These are phyloP conservation scores for Penicillium egyptiacum DNA, from an alignment of 495 filamentous ascomycete genomes.

Conservation along the genomic window DNA sequence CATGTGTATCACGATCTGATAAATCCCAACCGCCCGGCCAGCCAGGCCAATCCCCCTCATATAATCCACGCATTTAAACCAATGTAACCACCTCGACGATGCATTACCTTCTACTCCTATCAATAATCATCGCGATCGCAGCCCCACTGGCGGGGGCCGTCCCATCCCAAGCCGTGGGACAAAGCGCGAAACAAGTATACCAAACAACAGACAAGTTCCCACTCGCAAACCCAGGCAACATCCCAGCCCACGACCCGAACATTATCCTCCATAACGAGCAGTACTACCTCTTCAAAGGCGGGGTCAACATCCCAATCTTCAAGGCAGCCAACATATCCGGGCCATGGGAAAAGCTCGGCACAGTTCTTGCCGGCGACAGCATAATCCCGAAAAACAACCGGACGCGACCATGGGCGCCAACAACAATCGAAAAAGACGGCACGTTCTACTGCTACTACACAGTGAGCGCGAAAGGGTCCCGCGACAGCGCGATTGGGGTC, in stretches of 20 bases:
- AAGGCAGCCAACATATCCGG: constrained; percentile 39
- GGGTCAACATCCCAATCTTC: constrained; percentile 30
- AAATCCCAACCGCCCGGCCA: neutral
- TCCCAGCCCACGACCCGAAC: constrained; percentile 43
- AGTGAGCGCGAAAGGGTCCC: constrained; percentile 60
- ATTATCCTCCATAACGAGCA: constrained; percentile 33
- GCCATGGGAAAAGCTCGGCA: constrained; percentile 44
- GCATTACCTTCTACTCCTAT: constrained; percentile 5
- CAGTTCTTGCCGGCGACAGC: constrained; percentile 38
- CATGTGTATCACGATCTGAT: constrained; percentile 1
- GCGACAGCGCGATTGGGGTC: constrained; percentile 66
- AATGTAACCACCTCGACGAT: neutral
- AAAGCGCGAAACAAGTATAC: constrained; percentile 24
- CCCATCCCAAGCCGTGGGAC: constrained; percentile 12
- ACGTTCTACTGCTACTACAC: constrained; percentile 75
- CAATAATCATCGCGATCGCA: constrained; percentile 9
- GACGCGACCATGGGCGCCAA: constrained; percentile 58
- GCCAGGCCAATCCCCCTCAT: neutral
- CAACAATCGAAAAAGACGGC: constrained; percentile 53
- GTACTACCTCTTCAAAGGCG: constrained; percentile 46
- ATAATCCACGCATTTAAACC: neutral
- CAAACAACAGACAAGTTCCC: constrained; percentile 35
- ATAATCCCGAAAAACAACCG: constrained; percentile 40
- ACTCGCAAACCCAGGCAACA: constrained; percentile 36
- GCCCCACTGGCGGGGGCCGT: constrained; percentile 10